A percentile compares a stretch with the other conserved stretches of the same genome.
These are phyloP conservation scores for Curvularia sp. DNA, from an alignment of 2,329 filamentous ascomycete genomes.

Conservation along the genomic window DNA sequence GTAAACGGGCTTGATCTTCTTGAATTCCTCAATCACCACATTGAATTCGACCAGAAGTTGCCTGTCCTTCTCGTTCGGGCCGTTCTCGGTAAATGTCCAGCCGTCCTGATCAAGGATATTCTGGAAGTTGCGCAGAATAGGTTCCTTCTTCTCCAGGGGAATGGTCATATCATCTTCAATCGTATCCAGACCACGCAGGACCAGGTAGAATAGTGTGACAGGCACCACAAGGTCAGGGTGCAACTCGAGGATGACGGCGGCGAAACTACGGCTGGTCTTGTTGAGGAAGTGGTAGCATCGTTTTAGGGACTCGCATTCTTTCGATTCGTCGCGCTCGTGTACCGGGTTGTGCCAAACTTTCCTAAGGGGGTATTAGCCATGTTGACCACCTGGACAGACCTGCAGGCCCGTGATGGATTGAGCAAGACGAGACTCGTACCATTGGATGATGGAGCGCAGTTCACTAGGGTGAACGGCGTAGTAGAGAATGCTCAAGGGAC, in stretches of 20 bases:
- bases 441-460: conserved; percentile 85
- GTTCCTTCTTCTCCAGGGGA: conserved; percentile 79
- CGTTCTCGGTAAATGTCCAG: conserved; percentile 88
- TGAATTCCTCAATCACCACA: conserved; percentile 83
- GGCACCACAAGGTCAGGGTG: conserved; percentile 93
- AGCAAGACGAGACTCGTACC: conserved; percentile 61
- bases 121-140: conserved; percentile 83
- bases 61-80: conserved; percentile 91
- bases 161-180: conserved; percentile 99
- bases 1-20: conserved; percentile 85
- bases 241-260: conserved; percentile 91
- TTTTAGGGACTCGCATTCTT: conserved; percentile 76
- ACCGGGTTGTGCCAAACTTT: conserved; percentile 97
- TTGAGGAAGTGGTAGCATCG: conserved; percentile 88
- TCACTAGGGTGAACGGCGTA: conserved; percentile 77
- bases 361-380: conserved; percentile 60
- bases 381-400: neutral
- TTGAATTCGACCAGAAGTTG: conserved; percentile 93
- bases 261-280: conserved; percentile 90
- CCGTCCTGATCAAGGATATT: conserved; percentile 79
- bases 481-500: conserved; percentile 67
- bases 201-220: conserved; percentile 89
- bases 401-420: neutral
- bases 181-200: conserved; percentile 92
- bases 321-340: conserved; percentile 77